These are phyloP conservation scores for Pilasporangium apinafurcum DNA, from an alignment of 352 stramenopile genomes.

Conservation along the genomic window DNA sequence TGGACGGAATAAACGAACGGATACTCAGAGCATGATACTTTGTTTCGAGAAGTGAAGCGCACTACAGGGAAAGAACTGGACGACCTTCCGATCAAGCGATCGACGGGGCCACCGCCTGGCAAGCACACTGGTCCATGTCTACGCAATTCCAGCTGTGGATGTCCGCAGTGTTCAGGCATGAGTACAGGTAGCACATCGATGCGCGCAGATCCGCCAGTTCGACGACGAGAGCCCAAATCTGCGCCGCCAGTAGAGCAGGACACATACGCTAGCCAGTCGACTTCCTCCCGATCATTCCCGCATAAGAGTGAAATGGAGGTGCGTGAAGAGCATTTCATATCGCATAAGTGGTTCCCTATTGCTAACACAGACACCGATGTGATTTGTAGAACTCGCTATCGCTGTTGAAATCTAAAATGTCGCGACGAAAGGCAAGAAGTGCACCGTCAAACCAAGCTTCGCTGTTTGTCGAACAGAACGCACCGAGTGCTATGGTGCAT, in stretches of 20 bases:
- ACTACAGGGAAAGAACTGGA: slow-evolving; percentile 61
- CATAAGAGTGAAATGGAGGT: slow-evolving; percentile 49
- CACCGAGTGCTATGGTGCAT: slow-evolving; percentile 14
- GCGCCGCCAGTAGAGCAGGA: slow-evolving; percentile 14
- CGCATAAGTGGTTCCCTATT: too few relatives aligned
- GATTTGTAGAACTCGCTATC: slow-evolving; percentile 49
- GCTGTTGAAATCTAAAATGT: slow-evolving; percentile 82
- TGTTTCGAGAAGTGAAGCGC: slow-evolving; percentile 79
- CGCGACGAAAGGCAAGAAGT: slow-evolving; percentile 56
- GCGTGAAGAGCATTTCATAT: background rate
- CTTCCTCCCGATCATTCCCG: slow-evolving; percentile 13
- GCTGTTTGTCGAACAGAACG: slow-evolving; percentile 54
- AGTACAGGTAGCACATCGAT: slow-evolving; percentile 4
- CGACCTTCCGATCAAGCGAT: slow-evolving; percentile 49
- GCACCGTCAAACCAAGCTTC: slow-evolving; percentile 65
- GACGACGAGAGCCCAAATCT: slow-evolving; percentile 24
- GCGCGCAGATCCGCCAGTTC: slow-evolving; percentile 17
- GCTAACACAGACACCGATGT: too few relatives aligned
- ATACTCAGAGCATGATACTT: slow-evolving; percentile 65
- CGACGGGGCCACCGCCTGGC: slow-evolving; percentile 4
- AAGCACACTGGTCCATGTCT: slow-evolving; percentile 47
- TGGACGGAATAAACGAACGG: slow-evolving; percentile 15
- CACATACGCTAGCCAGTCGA: slow-evolving; percentile 18
- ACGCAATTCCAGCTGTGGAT: slow-evolving; percentile 65
- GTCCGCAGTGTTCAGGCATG: slow-evolving; percentile 46